Percentiles rank a stretch among this genome's conserved stretches.
Conservation (phyloP, 306 rosid genomes). For the Fagus crenata region DNA sequence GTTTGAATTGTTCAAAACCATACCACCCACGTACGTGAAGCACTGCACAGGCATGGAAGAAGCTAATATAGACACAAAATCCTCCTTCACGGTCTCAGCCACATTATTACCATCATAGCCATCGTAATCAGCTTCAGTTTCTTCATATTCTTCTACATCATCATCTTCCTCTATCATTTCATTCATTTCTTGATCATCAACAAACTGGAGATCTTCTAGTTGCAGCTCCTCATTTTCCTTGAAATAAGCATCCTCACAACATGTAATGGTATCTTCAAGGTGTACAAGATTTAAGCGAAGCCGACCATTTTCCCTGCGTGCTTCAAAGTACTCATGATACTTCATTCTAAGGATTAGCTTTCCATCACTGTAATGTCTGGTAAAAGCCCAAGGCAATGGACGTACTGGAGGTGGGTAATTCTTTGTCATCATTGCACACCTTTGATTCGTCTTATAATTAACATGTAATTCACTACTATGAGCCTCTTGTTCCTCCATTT, state of each 20-base stretch:
- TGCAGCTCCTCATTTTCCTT: conserved; percentile 1
- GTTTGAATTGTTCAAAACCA: conserved; percentile 6
- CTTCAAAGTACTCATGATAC: conserved; percentile 34
- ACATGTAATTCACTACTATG: no score
- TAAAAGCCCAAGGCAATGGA: conserved; percentile 44
- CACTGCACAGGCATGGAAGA: neutral
- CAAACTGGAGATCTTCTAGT: neutral
- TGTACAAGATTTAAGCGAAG: conserved; percentile 39
- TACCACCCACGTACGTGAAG: neutral
- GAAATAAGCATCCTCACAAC: neutral
- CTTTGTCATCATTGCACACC: neutral
- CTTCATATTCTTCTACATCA: neutral
- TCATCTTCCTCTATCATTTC: conserved; percentile 12
- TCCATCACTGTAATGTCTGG: conserved; percentile 42
- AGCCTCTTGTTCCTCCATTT: neutral
- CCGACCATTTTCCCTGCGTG: conserved; percentile 50
- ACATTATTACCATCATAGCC: neutral
- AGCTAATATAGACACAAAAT: neutral
- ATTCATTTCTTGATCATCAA: conserved; percentile 7
- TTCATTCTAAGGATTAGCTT: conserved; percentile 38
- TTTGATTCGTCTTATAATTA: neutral
- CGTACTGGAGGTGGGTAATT: conserved; percentile 57
- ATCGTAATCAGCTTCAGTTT: neutral
- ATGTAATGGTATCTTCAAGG: neutral
- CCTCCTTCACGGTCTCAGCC: conserved; percentile 9